Base-by-base conservation (phyloP, 345 rosid genomes). In the Salix arbutifolia region DNA sequence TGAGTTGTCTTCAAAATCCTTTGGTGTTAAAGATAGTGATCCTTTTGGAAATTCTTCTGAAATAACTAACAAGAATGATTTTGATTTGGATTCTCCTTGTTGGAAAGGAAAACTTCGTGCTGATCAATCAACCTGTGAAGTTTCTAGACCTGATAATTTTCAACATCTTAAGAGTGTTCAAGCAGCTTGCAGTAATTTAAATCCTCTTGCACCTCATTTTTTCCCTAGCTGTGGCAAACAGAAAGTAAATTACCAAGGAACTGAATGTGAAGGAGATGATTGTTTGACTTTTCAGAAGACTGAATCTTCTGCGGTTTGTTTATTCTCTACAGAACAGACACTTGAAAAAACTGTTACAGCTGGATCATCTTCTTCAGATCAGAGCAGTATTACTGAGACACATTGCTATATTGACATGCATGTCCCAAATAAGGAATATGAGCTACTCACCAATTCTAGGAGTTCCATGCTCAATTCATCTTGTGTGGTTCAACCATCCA, bases 11-110 rank as follows among this genome's bases (percentile, higher is more conserved):
- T n/a, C 74, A 75, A 76, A 83, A 69, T 5, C 46, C 18, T 74
- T 70, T 58, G 80, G 68, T 78, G 71, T 74, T 42, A 69, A 72
- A 69, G 81, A 82, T 33, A 52, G 67, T 30, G 67, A 60, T 52
- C 30, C 48, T 67, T 61, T 75, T 77, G 83, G 78, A 67, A 68
- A 69, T 65, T 73, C 84, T 44, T 78, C 72, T 46, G 33, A 46
- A 38, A 56, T 28, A 4, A 42, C 69, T 52, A 85, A 78, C 1
- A 66, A 76, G 67, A 81, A 78, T 48, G 89, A 88, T 70, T 81
- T 85, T 67, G 94, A 89, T 70, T 80, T 87, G 72, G 96, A 91
- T 83, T 84, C 90, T 72, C 91, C 96, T 61, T 89, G 93, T 79
- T 91, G 92, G 93, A 83, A 66, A 80, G 92, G 96, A 77, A 83